These are phyloP conservation scores for Catenaria anguillulae DNA, from an alignment of 371 early-diverging fungal genomes.

Conservation along the genomic window DNA sequence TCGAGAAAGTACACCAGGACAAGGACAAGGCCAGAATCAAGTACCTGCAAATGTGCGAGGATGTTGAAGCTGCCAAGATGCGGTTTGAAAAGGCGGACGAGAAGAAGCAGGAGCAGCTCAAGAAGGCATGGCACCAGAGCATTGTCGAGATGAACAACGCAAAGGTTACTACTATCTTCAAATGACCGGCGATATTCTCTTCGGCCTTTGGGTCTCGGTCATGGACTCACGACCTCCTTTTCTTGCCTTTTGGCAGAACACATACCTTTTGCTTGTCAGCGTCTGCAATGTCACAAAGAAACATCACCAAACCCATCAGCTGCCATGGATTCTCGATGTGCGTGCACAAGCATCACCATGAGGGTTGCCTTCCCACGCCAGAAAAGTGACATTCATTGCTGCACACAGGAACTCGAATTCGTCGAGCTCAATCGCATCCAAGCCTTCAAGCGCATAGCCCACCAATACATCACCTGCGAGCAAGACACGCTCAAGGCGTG, in stretches of 20 bases:
- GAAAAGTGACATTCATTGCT: background rate
- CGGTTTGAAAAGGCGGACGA: slow-evolving; percentile 40
- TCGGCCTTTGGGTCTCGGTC: no score
- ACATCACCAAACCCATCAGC: slow-evolving; percentile 42
- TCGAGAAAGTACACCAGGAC: slow-evolving; percentile 46
- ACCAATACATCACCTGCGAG: slow-evolving; percentile 31
- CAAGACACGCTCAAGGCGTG: slow-evolving; percentile 21
- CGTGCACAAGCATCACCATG: slow-evolving; percentile 7
- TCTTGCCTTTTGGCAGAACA: slow-evolving; percentile 34
- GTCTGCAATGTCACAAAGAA: slow-evolving; percentile 41
- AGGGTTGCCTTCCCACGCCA: background rate
- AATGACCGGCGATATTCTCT: no score
- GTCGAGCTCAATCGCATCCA: slow-evolving; percentile 35
- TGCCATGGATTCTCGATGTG: slow-evolving; percentile 47
- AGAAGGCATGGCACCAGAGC: slow-evolving; percentile 42
- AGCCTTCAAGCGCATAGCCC: slow-evolving; percentile 29
- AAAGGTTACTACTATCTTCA: no score
- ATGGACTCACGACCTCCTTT: no score
- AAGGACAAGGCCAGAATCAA: slow-evolving; percentile 41
- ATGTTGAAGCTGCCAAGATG: slow-evolving; percentile 37
- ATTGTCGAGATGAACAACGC: slow-evolving; percentile 57
- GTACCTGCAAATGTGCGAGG: slow-evolving; percentile 53
- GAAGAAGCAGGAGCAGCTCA: slow-evolving; percentile 33
- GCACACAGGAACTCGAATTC: slow-evolving; percentile 41
- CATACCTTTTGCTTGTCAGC: slow-evolving; percentile 41